Conservation (phyloP, 148 eudicot genomes). For the Spergularia bocconei region DNA sequence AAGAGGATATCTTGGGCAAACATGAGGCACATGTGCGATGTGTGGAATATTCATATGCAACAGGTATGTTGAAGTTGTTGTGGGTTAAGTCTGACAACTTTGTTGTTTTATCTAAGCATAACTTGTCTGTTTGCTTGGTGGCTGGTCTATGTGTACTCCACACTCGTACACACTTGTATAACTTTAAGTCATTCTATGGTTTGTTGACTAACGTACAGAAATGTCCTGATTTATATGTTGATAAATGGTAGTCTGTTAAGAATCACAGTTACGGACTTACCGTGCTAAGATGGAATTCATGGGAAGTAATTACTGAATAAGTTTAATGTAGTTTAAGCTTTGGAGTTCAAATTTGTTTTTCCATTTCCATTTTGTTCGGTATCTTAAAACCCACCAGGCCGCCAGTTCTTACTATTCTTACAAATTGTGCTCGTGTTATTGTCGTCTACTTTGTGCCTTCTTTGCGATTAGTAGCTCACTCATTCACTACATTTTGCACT, state of each 20-base stretch:
- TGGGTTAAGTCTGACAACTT: background rate
- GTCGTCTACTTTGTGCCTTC: background rate
- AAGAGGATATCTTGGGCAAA: constrained; percentile 84
- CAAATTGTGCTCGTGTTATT: background rate
- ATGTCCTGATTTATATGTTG: background rate
- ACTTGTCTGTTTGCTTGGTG: background rate
- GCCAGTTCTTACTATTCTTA: background rate
- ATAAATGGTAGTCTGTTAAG: background rate
- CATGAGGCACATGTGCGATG: constrained; percentile 93
- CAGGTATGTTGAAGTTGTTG: constrained; percentile 45
- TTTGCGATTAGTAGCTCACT: background rate
- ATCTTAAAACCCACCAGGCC: background rate
- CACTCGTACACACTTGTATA: background rate
- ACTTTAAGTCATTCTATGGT: background rate
- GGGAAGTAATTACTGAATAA: background rate
- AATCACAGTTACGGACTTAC: background rate
- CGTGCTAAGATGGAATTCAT: background rate
- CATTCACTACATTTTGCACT: background rate
- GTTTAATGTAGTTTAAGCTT: background rate
- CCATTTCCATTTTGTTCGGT: background rate
- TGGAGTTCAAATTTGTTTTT: background rate
- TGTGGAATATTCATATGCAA: constrained; percentile 79
- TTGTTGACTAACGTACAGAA: background rate
- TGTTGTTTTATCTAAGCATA: background rate
- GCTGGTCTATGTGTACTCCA: background rate